Evolutionary conservation across 108 stramenopile species (phyloP), one percentile per base, ranked within the genome.

Genomic region (Pseudonitzschia multistriata): DNA sequence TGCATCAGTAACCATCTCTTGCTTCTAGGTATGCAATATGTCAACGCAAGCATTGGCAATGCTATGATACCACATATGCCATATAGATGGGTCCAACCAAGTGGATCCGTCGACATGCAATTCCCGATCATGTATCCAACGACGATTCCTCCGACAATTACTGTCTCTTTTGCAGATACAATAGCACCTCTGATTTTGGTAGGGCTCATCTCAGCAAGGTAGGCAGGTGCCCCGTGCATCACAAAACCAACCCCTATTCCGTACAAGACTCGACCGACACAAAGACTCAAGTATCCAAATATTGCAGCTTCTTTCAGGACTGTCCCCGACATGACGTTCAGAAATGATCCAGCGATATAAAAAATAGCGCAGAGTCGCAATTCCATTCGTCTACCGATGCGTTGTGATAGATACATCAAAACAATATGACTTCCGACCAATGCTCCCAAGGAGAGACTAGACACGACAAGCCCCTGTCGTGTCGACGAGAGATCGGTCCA

Each of bases 161-260:
- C 71, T 5, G 82, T 83, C 65, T 89, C 88, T 66, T 87, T 89
- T 29, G 81, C 14, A 3, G 84, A 79, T 4, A 89, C 82, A 21
- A 89, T 53, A 3, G 74, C 22, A 8, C 88, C 88, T 5, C 88
- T 73, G 5, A 84, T 74, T 2, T 45, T n/a, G 0, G 77, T 24
- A 19, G 88, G 88, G 14, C 80, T 42, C 84, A 87, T 89, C 70
- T 89, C 88, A 5, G 66, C 84, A 30, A 89, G 76, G 69, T 86
- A 89, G 13, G 80, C 72, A 19, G 86, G 86, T 4, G 86, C 85
- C n/a, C 45, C 56, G 49, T 76, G 78, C 88, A 86, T 85, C 33
- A 68, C 66, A 39, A 89, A 78, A n/a, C 83, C 85, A 34, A 82
- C 75, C 8, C 84, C 88, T 4, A 83, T 33, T 19, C 88, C 88